Base-by-base conservation (phyloP, 768 basidiomycete genomes). In the Clathrus columnatus region DNA sequence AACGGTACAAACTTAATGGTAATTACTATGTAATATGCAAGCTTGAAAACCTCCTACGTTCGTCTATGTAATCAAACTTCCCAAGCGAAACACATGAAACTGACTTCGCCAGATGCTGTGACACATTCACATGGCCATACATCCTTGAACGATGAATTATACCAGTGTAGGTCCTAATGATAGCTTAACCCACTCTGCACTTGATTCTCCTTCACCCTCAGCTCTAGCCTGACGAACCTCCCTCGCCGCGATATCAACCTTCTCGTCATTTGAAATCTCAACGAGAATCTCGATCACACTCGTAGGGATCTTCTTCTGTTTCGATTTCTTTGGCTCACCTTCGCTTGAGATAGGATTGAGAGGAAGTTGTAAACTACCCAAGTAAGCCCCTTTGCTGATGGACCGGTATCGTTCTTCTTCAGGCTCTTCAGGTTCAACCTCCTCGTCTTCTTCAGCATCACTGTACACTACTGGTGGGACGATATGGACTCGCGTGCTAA, bases 371-470 rank as follows among this genome's bases (percentile, higher is more conserved):
- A 53, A 20, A 2, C 21, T 24, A 1, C 51, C 51, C 21, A 53
- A 24, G 28, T 45, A 45, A 28, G 46, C 46, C 4, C 18, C 16
- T 28, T 47, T 47, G 18, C 14, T 20, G 27, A 28, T 47, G 4
- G 21, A 2, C 11, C 46, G 46, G 23, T 23, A 20, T 44, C 21
- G 36, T 36, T 36, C 36, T 36, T 36, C 36, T 36, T 36, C 36
- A 36, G 27, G 46, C 21, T 44, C 32, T 32, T 60, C 54, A 8
- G 26, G 50, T 58, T 63, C 60, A 45, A 59, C 60, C 7, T 48
- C 45, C 27, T 63, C 62, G 24, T 61, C 57, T 6, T 61, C 61
- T n/a, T 61, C 62, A 17, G 58, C 61, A 6, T 54, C 52, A 18
- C 62, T 61, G 18, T 50, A 46, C 2, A 44, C 58, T 18, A 59